Evolutionary conservation across 768 basidiomycete species (phyloP).

Genomic region (Tricholoma furcatifolium): DNA sequence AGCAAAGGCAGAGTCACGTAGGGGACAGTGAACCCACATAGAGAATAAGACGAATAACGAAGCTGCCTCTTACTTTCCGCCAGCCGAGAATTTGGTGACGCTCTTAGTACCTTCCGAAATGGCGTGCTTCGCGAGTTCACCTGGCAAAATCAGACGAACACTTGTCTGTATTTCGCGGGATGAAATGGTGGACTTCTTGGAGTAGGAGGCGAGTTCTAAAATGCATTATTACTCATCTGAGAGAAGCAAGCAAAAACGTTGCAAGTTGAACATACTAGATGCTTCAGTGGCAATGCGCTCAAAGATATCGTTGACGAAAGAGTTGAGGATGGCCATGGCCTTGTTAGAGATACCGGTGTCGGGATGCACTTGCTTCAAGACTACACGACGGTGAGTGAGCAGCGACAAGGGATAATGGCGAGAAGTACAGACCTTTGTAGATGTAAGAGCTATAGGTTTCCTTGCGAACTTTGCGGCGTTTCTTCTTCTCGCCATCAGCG

Average conservation of each 20-base stretch:
- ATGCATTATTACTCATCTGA: neutral
- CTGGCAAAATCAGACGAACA: conserved; percentile 81
- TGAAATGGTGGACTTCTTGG: conserved; percentile 89
- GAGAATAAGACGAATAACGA: neutral
- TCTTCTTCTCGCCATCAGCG: conserved; percentile 73
- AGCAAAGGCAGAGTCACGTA: neutral
- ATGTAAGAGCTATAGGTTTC: conserved; percentile 87
- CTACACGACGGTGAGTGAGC: conserved; percentile 31
- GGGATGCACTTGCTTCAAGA: conserved; percentile 90
- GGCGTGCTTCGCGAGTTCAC: conserved; percentile 85
- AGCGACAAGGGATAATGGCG: neutral
- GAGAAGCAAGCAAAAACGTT: neutral
- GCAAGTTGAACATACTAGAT: conserved; percentile 47
- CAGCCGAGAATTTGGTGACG: conserved; percentile 50
- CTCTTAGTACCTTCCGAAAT: conserved; percentile 67
- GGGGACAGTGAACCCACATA: neutral
- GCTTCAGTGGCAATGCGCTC: conserved; percentile 77
- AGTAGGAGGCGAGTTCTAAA: conserved; percentile 77
- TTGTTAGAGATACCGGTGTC: conserved; percentile 94
- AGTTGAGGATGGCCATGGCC: conserved; percentile 81
- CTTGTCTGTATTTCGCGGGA: conserved; percentile 87
- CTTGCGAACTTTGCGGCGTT: conserved; percentile 76
- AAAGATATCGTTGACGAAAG: conserved; percentile 84
- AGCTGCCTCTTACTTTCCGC: conserved; percentile 34
- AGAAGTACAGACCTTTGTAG: conserved; percentile 58